A percentile compares a stretch with the other conserved stretches of the same genome.
Evolutionary conservation across 2,329 filamentous ascomycete species (phyloP).

Genomic region (Cercospora sojina): DNA sequence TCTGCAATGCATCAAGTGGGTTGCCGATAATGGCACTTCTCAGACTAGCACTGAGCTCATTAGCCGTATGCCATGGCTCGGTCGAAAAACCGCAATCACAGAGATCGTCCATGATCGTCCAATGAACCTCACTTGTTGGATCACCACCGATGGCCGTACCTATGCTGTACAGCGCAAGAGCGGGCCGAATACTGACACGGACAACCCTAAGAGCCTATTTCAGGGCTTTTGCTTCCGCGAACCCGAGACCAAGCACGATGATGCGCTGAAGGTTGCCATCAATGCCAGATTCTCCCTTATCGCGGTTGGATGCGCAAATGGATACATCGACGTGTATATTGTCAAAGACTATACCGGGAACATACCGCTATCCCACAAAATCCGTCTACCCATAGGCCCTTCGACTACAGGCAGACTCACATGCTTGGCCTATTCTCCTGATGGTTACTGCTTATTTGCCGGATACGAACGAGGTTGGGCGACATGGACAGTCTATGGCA

Average conservation of each 20-base stretch:
- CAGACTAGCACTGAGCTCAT: constrained; percentile 91
- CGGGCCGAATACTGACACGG: constrained; percentile 36
- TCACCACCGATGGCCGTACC: constrained; percentile 80
- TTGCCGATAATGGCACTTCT: constrained; percentile 73
- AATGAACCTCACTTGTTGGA: constrained; percentile 94
- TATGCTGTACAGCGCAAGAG: constrained; percentile 80
- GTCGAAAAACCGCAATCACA: constrained; percentile 70
- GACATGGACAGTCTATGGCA: constrained; percentile 96
- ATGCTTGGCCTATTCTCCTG: constrained; percentile 81
- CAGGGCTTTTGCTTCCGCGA: constrained; percentile 87
- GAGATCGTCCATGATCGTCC: constrained; percentile 94
- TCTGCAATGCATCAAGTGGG: constrained; percentile 96
- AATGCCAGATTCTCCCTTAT: constrained; percentile 95
- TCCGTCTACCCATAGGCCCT: constrained; percentile 67
- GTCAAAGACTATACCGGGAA: constrained; percentile 92
- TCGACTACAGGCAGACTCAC: constrained; percentile 68
- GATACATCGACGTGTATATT: constrained; percentile 82
- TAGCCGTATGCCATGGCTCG: constrained; percentile 81
- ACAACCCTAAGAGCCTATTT: constrained; percentile 67
- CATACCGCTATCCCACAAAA: constrained; percentile 79
- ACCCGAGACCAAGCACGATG: constrained; percentile 59
- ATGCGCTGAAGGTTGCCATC: constrained; percentile 74
- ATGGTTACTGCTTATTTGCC: constrained; percentile 93
- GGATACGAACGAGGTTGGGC: constrained; percentile 93
- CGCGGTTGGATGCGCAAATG: constrained; percentile 77